phyloP scores from a whole-genome alignment of 208 protist genomes.

The Naegleria gruberi region DNA sequence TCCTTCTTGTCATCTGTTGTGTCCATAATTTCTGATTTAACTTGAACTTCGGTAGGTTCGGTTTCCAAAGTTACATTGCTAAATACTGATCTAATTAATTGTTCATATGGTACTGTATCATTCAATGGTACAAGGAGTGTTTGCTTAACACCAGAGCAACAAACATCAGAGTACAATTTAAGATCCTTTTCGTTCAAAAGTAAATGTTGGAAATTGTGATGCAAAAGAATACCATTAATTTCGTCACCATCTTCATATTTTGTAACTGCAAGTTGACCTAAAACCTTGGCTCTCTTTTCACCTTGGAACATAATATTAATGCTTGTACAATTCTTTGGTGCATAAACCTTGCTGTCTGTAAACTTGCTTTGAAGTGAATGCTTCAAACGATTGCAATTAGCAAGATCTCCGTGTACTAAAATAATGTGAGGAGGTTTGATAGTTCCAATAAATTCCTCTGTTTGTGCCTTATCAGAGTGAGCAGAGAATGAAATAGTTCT shows the following conservation, averaged over 20 bases:
- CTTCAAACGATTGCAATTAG: conserved; percentile 83
- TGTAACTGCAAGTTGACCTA: conserved; percentile 57
- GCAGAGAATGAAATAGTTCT: conserved; percentile 92
- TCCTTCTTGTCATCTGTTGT: not conserved
- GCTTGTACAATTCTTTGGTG: conserved; percentile 79
- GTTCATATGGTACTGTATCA: not conserved
- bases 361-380: conserved; percentile 75
- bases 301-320: conserved; percentile 84
- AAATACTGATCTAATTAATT: not conserved
- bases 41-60: not conserved
- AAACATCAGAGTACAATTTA: conserved; percentile 67
- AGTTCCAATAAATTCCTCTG: conserved; percentile 69
- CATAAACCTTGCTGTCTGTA: conserved; percentile 68
- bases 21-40: not conserved
- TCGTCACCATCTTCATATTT: conserved; percentile 51
- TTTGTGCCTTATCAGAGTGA: conserved; percentile 89
- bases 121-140: conserved; percentile 67
- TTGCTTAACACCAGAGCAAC: conserved; percentile 62
- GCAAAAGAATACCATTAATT: conserved; percentile 71
- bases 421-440: conserved; percentile 70
- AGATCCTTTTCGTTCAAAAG: conserved; percentile 71
- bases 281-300: conserved; percentile 78
- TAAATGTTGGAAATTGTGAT: conserved; percentile 63
- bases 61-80: not conserved
- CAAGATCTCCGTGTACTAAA: conserved; percentile 88